Evolutionary conservation across 1,139 yeast species (phyloP).

Genomic region (Hyphopichia pseudoburtonii): DNA sequence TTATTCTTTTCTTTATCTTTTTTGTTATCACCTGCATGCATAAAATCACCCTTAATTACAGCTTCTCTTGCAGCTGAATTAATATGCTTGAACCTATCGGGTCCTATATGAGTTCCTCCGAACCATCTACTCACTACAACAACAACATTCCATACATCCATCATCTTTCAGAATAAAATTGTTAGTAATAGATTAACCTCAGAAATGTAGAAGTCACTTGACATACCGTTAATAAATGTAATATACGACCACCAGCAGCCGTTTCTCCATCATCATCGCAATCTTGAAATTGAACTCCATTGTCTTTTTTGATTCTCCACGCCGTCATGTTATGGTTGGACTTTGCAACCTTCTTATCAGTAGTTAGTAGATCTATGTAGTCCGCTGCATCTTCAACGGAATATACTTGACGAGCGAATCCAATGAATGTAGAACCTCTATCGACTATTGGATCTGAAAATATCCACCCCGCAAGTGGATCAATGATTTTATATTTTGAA

Average conservation of each 20-base stretch:
- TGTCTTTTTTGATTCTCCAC: constrained; percentile 65
- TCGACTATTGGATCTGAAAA: constrained; percentile 77
- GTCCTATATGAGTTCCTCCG: constrained; percentile 90
- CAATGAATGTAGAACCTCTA: constrained; percentile 84
- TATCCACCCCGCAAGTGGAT: constrained; percentile 69
- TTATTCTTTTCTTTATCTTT: constrained; percentile 9
- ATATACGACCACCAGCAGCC: constrained; percentile 89
- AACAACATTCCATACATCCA: constrained; percentile 83
- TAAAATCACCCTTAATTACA: constrained; percentile 62
- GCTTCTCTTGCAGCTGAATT: constrained; percentile 88
- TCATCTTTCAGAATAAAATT: constrained; percentile 44
- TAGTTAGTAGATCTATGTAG: constrained; percentile 50
- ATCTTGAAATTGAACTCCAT: constrained; percentile 67
- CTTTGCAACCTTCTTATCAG: constrained; percentile 64
- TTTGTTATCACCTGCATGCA: constrained; percentile 1
- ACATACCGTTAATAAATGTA: constrained; percentile 71
- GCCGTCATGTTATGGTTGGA: constrained; percentile 85
- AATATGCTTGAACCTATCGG: constrained; percentile 92
- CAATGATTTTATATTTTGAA: constrained; percentile 12
- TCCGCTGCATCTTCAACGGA: constrained; percentile 65
- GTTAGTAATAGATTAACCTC: constrained; percentile 23
- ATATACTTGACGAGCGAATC: constrained; percentile 61
- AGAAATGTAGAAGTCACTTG: not conserved
- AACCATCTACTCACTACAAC: constrained; percentile 93
- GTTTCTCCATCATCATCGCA: constrained; percentile 97